Conservation (phyloP, 2,329 filamentous ascomycete species). For the Pseudogymnoascus sp. region DNA sequence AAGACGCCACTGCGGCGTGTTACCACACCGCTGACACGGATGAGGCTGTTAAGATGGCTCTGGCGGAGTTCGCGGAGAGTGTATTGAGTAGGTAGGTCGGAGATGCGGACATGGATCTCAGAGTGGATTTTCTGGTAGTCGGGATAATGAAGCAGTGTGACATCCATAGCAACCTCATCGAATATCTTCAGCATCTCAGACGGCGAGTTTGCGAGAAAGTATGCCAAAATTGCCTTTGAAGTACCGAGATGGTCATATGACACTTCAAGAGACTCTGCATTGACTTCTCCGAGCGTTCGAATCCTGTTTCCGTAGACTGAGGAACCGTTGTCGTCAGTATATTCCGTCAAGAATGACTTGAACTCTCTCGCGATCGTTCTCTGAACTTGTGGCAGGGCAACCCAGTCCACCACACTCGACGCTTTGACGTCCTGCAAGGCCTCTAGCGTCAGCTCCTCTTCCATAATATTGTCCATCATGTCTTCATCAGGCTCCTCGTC, state of each 20-base stretch:
- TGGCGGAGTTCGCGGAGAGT: slow-evolving; percentile 92
- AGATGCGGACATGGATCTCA: slow-evolving; percentile 95
- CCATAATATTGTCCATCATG: slow-evolving; percentile 89
- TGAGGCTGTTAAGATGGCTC: slow-evolving; percentile 89
- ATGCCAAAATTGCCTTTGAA: slow-evolving; percentile 87
- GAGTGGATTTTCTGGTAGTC: slow-evolving; percentile 97
- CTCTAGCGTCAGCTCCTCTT: slow-evolving; percentile 88
- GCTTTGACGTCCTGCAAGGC: slow-evolving; percentile 90
- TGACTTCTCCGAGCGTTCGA: slow-evolving; percentile 90
- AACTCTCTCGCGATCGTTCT: slow-evolving; percentile 93
- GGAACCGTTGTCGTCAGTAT: slow-evolving; percentile 77
- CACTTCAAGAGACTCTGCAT: slow-evolving; percentile 91
- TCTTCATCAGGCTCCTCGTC: slow-evolving; percentile 92
- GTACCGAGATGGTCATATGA: slow-evolving; percentile 88
- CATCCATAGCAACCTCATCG: slow-evolving; percentile 93
- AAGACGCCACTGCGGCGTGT: slow-evolving; percentile 92
- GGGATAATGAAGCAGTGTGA: slow-evolving; percentile 89
- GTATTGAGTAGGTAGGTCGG: slow-evolving; percentile 87
- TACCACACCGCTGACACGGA: slow-evolving; percentile 90
- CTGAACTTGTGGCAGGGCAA: slow-evolving; percentile 80
- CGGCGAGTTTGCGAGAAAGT: slow-evolving; percentile 91
- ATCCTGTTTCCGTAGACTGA: slow-evolving; percentile 96
- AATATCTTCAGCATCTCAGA: slow-evolving; percentile 95
- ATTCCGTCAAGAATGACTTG: slow-evolving; percentile 94
- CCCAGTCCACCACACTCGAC: slow-evolving; percentile 88